Base-by-base conservation (phyloP, 306 rosid species). In the Fragaria vesca region DNA sequence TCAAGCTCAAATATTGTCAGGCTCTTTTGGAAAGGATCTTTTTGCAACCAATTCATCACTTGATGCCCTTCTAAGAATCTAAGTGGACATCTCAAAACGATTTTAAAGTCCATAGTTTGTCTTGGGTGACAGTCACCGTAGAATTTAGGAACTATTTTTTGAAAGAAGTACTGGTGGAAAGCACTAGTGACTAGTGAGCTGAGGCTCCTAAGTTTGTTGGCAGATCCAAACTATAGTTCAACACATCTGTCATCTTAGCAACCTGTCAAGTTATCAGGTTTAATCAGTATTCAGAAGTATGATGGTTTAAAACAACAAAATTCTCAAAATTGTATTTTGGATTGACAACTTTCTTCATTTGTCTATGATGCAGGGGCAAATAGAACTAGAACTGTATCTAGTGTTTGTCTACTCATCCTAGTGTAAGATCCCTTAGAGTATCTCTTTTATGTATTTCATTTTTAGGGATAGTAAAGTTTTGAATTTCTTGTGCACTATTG, bases 291-390 rank as follows among this genome's bases (percentile, higher is more conserved):
- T 16, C 55, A 51, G 55, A 16, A 51, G 55, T 4, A 54, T 20
- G 61, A 12, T 54, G 21, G 61, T 54, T 54, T 11, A 11, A 58
- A 5, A 58, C 66, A 24, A 21, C 6, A 58, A 21, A 11, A 24
- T 24, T 58, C 65, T 58, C 65, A 58, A 24, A 55, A 58, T 58
- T 58, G 65, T 24, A 58, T 58, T 55, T 58, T 21, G 34, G 65
- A 21, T 21, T 58, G 65, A 24, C 65, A 58, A 58, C 65, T 58
- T 10, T 21, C 65, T 28, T 58, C 20, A 50, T 50, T 16, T 50
- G 54, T 58, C 6, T 24, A 58, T 46, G 50, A 46, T 46, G 15
- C 12, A 46, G 50, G 50, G 42, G 2, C 50, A 46, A 46, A 46
- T 46, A 46, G 13, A 46, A 46, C 50, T 10, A 46, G 50, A 46